Base-by-base conservation (phyloP, 352 stramenopile genomes). In the Phytophthora litchii region DNA sequence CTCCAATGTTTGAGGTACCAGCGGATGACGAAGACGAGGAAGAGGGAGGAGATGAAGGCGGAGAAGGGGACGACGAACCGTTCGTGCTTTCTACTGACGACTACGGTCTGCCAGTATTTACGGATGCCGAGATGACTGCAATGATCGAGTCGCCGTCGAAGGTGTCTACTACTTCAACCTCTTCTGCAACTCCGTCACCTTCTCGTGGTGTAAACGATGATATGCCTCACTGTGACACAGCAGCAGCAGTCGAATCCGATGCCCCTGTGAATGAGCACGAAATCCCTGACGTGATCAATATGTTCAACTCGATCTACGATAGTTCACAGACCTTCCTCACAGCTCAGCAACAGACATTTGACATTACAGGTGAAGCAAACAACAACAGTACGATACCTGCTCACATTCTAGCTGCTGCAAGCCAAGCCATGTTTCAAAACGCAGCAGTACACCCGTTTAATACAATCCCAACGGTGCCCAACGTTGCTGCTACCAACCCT, bases 261-360 rank as follows among this genome's bases (percentile, higher is more conserved):
- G 3, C 35, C 48, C 9, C 20, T 38, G 60, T 67, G 11, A 67
- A 27, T 35, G 75, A 76, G 3, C 71, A 81, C 8, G 78, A 84
- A 16, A 79, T 87, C 17, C 76, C 80, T 0, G 70, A 86, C 21
- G 86, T 91, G 23, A 70, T 90, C 14, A 80, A 74, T 43, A 52
- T 93, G 46, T 89, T 89, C 37, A 89, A 70, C 57, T 80, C 81
- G 1, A 86, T 91, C 40, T 83, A 90, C 58, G 54, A 58, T 37
- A 73, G 57, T 32, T 60, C 67, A 11, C 61, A 68, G 23, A 57
- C 53, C 20, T 75, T 66, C 53, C 38, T 60, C 11, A 23, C 21
- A 23, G 29, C 46, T 0, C 56, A 66, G 20, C 58, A 72, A 19
- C 48, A 65, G 47, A 17, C 41, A 0, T 52, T 60, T 38, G 63